These are phyloP conservation scores for Senna siamea DNA, from an alignment of 306 rosid species.

Conservation along the genomic window DNA sequence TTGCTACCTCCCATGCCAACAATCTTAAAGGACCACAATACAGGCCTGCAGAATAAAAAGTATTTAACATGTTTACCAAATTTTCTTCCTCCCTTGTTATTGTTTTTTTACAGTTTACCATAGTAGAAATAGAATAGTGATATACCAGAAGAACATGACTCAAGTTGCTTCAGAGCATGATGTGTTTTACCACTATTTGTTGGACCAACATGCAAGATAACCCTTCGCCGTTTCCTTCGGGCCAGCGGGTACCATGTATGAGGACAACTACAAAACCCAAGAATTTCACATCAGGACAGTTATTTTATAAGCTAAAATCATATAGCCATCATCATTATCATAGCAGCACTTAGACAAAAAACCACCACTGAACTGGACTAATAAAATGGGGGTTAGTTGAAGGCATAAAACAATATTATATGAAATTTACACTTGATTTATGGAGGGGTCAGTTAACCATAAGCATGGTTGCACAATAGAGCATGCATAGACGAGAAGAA, in stretches of 20 bases:
- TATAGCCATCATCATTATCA: constrained; percentile 22
- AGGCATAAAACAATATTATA: background rate
- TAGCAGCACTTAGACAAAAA: constrained; percentile 13
- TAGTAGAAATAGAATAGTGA: constrained; percentile 29
- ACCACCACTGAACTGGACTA: background rate
- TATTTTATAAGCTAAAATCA: constrained; percentile 17
- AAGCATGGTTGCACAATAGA: background rate
- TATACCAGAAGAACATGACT: constrained; percentile 85
- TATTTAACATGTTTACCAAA: constrained; percentile 18
- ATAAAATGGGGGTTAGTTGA: background rate
- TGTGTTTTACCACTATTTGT: constrained; percentile 95
- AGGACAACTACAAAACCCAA: constrained; percentile 63
- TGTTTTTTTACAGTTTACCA: constrained; percentile 24
- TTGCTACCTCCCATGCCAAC: constrained; percentile 97
- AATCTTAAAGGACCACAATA: constrained; percentile 97
- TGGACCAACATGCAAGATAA: constrained; percentile 95
- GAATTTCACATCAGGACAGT: constrained; percentile 25
- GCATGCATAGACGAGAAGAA: constrained; percentile 1
- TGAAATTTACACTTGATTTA: background rate
- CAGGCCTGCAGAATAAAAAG: constrained; percentile 61
- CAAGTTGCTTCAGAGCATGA: constrained; percentile 81
- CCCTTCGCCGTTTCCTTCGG: constrained; percentile 71
- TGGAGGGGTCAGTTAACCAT: background rate
- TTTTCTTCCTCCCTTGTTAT: constrained; percentile 21
- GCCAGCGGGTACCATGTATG: constrained; percentile 97